These are phyloP conservation scores for Nakataea oryzae DNA, from an alignment of 2,329 filamentous ascomycete genomes.

Conservation along the genomic window DNA sequence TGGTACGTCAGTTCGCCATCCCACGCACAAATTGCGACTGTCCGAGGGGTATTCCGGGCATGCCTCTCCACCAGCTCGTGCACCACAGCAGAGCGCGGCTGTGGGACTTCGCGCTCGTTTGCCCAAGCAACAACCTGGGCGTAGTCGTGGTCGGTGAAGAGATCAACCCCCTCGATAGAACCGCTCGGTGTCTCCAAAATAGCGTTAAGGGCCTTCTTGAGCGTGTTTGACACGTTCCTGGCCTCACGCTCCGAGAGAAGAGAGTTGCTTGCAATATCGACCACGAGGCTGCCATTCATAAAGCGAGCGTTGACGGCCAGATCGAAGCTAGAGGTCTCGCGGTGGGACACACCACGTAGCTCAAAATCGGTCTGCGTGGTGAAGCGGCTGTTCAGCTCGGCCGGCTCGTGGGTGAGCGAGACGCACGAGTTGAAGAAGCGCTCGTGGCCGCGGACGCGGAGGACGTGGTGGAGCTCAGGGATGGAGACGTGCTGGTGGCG, in stretches of 20 bases:
- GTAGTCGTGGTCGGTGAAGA: slow-evolving; percentile 45
- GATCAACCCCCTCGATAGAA: slow-evolving; percentile 33
- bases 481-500: slow-evolving; percentile 34
- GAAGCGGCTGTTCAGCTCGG: slow-evolving; percentile 22
- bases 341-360: slow-evolving; percentile 23
- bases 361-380: slow-evolving; percentile 15
- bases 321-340: slow-evolving; percentile 35
- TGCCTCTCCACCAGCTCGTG: slow-evolving; percentile 34
- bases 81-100: slow-evolving; percentile 28
- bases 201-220: slow-evolving; percentile 38
- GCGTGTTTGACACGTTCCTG: slow-evolving; percentile 37
- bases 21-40: slow-evolving; percentile 30
- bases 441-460: slow-evolving; percentile 27
- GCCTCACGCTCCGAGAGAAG: slow-evolving; percentile 30
- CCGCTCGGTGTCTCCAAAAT: slow-evolving; percentile 30
- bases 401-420: slow-evolving; percentile 31
- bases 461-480: slow-evolving; percentile 33
- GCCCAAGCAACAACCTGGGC: slow-evolving; percentile 43
- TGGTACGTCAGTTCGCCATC: slow-evolving; percentile 32
- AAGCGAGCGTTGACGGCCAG: slow-evolving; percentile 34
- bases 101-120: slow-evolving; percentile 25
- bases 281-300: slow-evolving; percentile 26
- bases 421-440: slow-evolving; percentile 41
- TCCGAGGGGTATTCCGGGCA: slow-evolving; percentile 24
- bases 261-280: slow-evolving; percentile 32